Conservation (phyloP, 2,329 filamentous ascomycete species). For the Calonectria multiphialidica region DNA sequence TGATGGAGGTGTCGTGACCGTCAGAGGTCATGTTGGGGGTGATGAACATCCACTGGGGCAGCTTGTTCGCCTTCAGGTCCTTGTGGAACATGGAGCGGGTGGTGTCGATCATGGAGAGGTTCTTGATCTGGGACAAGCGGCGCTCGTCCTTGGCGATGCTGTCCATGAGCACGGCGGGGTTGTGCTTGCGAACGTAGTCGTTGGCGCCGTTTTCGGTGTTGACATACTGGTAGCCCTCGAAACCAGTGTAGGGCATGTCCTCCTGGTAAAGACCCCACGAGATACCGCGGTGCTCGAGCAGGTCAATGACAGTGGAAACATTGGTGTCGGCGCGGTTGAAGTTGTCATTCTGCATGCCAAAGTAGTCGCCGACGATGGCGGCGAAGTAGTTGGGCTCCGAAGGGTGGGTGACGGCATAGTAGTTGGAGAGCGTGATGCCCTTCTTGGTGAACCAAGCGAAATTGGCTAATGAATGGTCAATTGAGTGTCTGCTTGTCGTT, state of each 20-base stretch:
- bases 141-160: slow-evolving; percentile 69
- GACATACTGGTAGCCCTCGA: slow-evolving; percentile 71
- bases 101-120: slow-evolving; percentile 61
- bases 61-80: slow-evolving; percentile 71
- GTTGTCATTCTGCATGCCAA: slow-evolving; percentile 70
- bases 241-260: slow-evolving; percentile 81
- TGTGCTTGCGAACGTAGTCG: slow-evolving; percentile 88
- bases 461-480: slow-evolving; percentile 32
- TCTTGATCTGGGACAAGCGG: slow-evolving; percentile 79
- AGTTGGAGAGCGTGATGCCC: slow-evolving; percentile 47
- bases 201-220: slow-evolving; percentile 76
- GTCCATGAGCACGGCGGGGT: slow-evolving; percentile 75
- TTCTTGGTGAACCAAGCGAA: slow-evolving; percentile 44
- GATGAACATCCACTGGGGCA: slow-evolving; percentile 81
- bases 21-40: slow-evolving; percentile 83
- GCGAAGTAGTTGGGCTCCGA: slow-evolving; percentile 78
- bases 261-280: slow-evolving; percentile 83
- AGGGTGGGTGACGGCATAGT: slow-evolving; percentile 71
- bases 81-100: slow-evolving; percentile 70
- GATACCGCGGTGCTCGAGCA: slow-evolving; percentile 74
- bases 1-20: slow-evolving; percentile 80
- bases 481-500: neutral
- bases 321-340: slow-evolving; percentile 69
- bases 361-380: slow-evolving; percentile 71
- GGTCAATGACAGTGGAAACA: slow-evolving; percentile 75